phyloP scores from a whole-genome alignment of 2,329 filamentous ascomycete species.

The Exophiala alcalophila region DNA sequence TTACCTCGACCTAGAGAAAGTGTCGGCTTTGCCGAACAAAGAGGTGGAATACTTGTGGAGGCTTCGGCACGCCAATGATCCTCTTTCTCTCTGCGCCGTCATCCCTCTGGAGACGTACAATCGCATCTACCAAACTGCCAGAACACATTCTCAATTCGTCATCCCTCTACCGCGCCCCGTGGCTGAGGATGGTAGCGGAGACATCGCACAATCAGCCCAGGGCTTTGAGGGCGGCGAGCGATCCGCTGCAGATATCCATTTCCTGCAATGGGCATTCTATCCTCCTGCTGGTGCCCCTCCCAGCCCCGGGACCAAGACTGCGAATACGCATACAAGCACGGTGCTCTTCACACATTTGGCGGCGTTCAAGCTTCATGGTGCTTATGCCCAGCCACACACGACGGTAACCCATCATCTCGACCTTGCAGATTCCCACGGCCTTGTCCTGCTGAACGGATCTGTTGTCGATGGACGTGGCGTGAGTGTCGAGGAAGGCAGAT shows the following conservation, averaged over 20 bases:
- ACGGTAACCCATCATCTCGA: conserved; percentile 91
- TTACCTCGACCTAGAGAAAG: conserved; percentile 78
- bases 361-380: conserved; percentile 85
- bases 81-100: conserved; percentile 76
- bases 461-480: conserved; percentile 75
- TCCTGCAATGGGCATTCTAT: conserved; percentile 94
- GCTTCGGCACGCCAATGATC: conserved; percentile 71
- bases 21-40: conserved; percentile 66
- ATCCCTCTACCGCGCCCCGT: conserved; percentile 66
- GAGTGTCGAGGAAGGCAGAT: conserved; percentile 76
- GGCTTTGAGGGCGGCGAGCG: conserved; percentile 41
- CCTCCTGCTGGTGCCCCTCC: conserved; percentile 41
- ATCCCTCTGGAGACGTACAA: conserved; percentile 72
- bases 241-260: conserved; percentile 85
- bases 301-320: conserved; percentile 37
- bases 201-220: conserved; percentile 32
- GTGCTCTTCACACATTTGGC: conserved; percentile 93
- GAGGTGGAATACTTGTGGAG: conserved; percentile 91
- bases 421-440: conserved; percentile 66
- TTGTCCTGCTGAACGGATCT: conserved; percentile 82
- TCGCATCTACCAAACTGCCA: conserved; percentile 68
- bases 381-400: conserved; percentile 88
- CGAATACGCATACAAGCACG: conserved; percentile 60
- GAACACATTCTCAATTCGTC: conserved; percentile 80
- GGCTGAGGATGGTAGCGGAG: conserved; percentile 27